Evolutionary conservation across 371 early-diverging fungal species (phyloP), one percentile per base, ranked within the genome.

Genomic region (Mucor circinelloides): DNA sequence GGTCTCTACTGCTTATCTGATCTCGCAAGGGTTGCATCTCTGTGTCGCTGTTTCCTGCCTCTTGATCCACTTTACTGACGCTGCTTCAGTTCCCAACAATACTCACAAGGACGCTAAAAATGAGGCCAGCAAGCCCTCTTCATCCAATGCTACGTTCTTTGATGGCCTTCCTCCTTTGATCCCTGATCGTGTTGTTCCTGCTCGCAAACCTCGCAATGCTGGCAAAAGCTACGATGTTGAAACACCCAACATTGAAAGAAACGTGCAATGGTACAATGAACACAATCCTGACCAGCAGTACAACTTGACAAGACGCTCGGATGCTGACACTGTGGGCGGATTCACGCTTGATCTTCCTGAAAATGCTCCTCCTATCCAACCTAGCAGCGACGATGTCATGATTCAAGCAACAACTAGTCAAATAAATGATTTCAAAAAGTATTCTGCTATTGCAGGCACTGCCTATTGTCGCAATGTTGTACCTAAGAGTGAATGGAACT

Each of bases 381-480:
- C 38, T 19, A n/a, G 44, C 48, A n/a, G 44, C 6, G n/a, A 13
- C 10, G 3, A 19, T 25, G 36, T 25, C 13, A 23, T 27, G 36
- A 13, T 56, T 9, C 31, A 62, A 15, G 64, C 72, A 8, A 64
- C 46, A 12, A 23, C 46, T 27, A 55, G 58, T 10, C 61, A 67
- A 23, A 57, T 74, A 9, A 19, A 48, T 9, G 58, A 64, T 9
- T 57, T 68, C 13, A 61, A 52, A 19, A 55, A 54, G 2, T 65
- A 57, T 46, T 67, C 74, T 58, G 67, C 52, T 40, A 15, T 74
- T 36, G 62, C 74, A 28, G 65, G 71, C 10, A 71, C 67, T 19
- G 61, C 74, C 15, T 74, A 74, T n/a, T 74, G 74, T 34, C 54
- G 63, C 13, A 36, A 34, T 28, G 74, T 71, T 38, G 68, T 68